Base-by-base conservation (phyloP, 2,329 filamentous ascomycete genomes). In the Leptographium lundbergii region DNA sequence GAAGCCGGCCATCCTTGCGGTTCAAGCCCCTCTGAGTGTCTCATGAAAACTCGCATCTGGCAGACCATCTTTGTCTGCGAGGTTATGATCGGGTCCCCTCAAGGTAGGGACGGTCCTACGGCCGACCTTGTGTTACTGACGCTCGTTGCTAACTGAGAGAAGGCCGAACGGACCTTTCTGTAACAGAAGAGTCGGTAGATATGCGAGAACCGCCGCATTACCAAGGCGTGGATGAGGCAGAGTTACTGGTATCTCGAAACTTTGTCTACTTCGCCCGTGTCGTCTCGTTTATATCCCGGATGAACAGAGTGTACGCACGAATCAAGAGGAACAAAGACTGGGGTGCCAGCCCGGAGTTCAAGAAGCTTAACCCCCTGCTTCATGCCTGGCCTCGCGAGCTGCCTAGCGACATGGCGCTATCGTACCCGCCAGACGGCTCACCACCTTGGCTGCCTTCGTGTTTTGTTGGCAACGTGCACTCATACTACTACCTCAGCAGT, bases 11-110 rank as follows among this genome's bases (percentile, higher is more conserved):
- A 80, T 58, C 70, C 80, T 0, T 97, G 94, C 68, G 84, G 81
- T 6, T 84, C 84, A 22, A 80, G 77, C 60, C 75, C 81, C 0
- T 76, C 84, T 7, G 92, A 97, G 56, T 97, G 92, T 68, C 77
- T 89, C 60, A 82, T 91, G 29, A 91, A 91, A 68, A 95, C 85
- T 19, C 81, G 92, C 54, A 82, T 96, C 36, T 97, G 92, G 92
- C 91, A 96, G 70, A 86, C 85, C 1, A 81, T 95, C 11, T 88
- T 95, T 68, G 77, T 89, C 25, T 86, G 90, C 62, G 92, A 97
- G 72, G 80, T 91, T 50, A 95, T 97, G 88, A 86, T 96, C 65
- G 92, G 92, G 59, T 91, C 88, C 24, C 89, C 92, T 3, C 91
- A 97, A 84, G 92, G 91, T 90, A 75, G 70, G 4, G 4, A 19